Conservation (phyloP, 768 basidiomycete species). For the Leccinellum albellum region DNA sequence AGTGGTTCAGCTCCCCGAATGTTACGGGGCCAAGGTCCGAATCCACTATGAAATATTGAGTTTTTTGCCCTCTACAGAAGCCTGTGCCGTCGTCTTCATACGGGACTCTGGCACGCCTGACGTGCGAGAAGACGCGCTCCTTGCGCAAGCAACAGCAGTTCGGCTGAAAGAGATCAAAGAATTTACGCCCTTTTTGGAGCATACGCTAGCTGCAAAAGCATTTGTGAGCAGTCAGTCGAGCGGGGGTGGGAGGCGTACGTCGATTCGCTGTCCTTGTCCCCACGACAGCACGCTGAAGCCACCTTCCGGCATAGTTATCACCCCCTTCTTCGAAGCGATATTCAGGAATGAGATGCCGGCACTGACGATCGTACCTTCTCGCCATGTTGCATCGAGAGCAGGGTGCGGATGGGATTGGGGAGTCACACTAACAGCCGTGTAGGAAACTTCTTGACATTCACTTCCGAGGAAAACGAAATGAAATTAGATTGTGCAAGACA, state of each 20-base stretch:
- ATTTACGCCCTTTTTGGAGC: conserved; percentile 20
- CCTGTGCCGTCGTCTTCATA: conserved; percentile 44
- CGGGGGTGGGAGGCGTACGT: conserved; percentile 16
- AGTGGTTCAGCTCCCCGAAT: conserved; percentile 2
- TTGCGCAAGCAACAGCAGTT: conserved; percentile 9
- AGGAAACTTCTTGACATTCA: background rate
- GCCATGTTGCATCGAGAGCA: conserved; percentile 18
- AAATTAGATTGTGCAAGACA: background rate
- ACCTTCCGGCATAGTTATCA: conserved; percentile 8
- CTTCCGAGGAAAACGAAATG: background rate
- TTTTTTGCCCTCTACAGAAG: conserved; percentile 38
- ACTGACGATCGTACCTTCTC: conserved; percentile 23
- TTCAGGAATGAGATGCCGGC: conserved; percentile 27
- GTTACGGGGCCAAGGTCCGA: conserved; percentile 3
- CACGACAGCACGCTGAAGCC: background rate
- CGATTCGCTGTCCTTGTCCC: background rate
- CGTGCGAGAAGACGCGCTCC: conserved; percentile 2
- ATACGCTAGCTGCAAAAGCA: conserved; percentile 24
- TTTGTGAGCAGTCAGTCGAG: conserved; percentile 17
- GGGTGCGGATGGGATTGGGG: conserved; percentile 27
- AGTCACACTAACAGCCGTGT: conserved; percentile 29
- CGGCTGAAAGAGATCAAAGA: conserved; percentile 12
- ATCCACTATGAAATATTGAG: conserved; percentile 49
- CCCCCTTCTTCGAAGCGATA: conserved; percentile 17
- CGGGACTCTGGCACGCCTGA: conserved; percentile 24